Conservation (phyloP, 148 eudicot species). For the Persicaria tinctoria region DNA sequence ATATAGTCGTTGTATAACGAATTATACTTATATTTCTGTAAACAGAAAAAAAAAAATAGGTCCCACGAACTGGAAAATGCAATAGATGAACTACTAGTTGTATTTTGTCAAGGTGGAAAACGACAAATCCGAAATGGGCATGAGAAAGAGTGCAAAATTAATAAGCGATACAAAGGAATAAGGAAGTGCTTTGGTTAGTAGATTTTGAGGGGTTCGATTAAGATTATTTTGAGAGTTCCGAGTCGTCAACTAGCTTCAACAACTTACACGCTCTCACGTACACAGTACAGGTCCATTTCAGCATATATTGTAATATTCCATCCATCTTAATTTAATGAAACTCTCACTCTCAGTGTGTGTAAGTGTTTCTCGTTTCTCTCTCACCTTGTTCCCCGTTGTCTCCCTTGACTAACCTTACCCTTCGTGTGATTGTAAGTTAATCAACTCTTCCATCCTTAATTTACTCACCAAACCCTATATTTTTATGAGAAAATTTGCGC, state of each 20-base stretch:
- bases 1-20: too few species aligned
- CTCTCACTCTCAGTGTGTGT: too few species aligned
- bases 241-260: neutral
- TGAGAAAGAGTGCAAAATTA: neutral
- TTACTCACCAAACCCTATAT: too few species aligned
- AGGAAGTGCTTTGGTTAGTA: neutral
- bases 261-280: neutral
- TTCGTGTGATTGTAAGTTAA: too few species aligned
- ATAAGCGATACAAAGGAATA: neutral
- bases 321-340: neutral
- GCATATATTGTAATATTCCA: too few species aligned
- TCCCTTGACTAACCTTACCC: neutral
- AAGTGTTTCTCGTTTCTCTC: neutral
- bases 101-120: neutral
- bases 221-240: neutral
- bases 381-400: neutral
- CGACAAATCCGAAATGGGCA: neutral
- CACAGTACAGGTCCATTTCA: too few species aligned
- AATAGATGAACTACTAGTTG: too few species aligned
- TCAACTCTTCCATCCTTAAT: too few species aligned
- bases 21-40: too few species aligned
- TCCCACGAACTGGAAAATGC: too few species aligned
- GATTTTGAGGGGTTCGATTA: constrained; percentile 9
- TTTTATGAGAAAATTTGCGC: too few species aligned
- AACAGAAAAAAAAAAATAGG: too few species aligned